Percentiles rank a stretch among this genome's conserved stretches.
These are phyloP conservation scores for Clathrospora elynae DNA, from an alignment of 2,329 filamentous ascomycete species.

Conservation along the genomic window DNA sequence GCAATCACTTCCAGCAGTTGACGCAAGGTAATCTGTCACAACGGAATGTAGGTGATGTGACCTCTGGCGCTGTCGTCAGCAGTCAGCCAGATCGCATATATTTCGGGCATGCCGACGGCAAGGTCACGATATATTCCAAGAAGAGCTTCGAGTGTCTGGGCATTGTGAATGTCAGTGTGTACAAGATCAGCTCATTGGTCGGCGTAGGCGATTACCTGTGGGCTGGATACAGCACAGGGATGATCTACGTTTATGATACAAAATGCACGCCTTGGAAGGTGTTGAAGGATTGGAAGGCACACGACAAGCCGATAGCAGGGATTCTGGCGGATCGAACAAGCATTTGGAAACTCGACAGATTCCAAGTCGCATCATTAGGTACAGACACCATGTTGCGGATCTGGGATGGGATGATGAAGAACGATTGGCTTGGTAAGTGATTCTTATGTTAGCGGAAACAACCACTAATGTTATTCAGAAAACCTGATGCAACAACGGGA, in stretches of 20 bases:
- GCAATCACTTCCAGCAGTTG: constrained; percentile 74
- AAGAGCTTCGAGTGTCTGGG: constrained; percentile 77
- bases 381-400: constrained; percentile 81
- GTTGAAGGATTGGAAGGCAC: constrained; percentile 93
- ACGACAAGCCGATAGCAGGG: constrained; percentile 79
- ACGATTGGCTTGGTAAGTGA: constrained; percentile 80
- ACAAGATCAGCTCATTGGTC: constrained; percentile 89
- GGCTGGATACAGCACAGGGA: constrained; percentile 94
- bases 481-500: constrained; percentile 84
- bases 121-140: constrained; percentile 89
- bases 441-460: constrained; percentile 15
- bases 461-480: constrained; percentile 57
- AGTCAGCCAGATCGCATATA: constrained; percentile 80
- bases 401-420: constrained; percentile 92
- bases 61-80: constrained; percentile 76
- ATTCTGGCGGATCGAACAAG: constrained; percentile 79
- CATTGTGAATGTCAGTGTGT: constrained; percentile 84
- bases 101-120: constrained; percentile 91
- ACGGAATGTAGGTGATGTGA: constrained; percentile 81
- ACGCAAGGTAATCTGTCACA: constrained; percentile 72
- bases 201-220: constrained; percentile 84
- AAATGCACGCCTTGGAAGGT: constrained; percentile 81
- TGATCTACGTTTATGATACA: constrained; percentile 90
- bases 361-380: constrained; percentile 85
- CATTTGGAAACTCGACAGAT: constrained; percentile 80